phyloP scores from a whole-genome alignment of 2,329 filamentous ascomycete species.

The Aspergillus sp. region DNA sequence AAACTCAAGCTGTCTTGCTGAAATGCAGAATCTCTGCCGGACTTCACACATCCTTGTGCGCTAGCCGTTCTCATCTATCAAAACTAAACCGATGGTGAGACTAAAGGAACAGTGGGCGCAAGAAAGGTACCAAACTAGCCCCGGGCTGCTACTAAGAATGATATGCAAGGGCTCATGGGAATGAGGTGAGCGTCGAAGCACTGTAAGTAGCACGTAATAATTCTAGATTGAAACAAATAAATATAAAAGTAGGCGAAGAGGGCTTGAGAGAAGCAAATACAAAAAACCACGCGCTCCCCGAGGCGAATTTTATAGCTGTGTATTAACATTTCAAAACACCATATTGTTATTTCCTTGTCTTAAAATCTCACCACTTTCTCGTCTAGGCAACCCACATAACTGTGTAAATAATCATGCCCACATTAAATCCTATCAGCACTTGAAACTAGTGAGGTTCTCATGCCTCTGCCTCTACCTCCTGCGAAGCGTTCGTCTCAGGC shows the following conservation, averaged over 20 bases:
- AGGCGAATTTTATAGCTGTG: constrained; percentile 13
- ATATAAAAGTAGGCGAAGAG: constrained; percentile 15
- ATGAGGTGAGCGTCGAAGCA: not conserved
- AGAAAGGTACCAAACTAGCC: not conserved
- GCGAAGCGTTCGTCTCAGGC: constrained; percentile 33
- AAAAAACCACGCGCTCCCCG: constrained; percentile 5
- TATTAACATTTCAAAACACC: constrained; percentile 7
- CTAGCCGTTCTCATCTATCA: not conserved
- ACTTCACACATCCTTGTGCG: not conserved
- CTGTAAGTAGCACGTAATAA: not conserved
- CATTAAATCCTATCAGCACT: constrained; percentile 4
- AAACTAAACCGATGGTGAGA: not conserved
- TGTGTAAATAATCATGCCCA: constrained; percentile 4
- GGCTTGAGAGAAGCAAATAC: constrained; percentile 1
- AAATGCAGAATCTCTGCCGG: not conserved
- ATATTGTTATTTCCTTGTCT: not conserved
- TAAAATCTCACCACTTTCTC: not conserved
- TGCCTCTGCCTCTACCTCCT: constrained; percentile 28
- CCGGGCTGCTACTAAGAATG: not conserved
- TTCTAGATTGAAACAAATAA: not conserved
- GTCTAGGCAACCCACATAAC: not conserved
- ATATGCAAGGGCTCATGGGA: not conserved
- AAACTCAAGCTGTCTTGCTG: not conserved
- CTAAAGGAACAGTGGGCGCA: not conserved
- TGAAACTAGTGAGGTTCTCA: not conserved